Base-by-base conservation (phyloP, 2,329 filamentous ascomycete species). In the Cytospora piceae region DNA sequence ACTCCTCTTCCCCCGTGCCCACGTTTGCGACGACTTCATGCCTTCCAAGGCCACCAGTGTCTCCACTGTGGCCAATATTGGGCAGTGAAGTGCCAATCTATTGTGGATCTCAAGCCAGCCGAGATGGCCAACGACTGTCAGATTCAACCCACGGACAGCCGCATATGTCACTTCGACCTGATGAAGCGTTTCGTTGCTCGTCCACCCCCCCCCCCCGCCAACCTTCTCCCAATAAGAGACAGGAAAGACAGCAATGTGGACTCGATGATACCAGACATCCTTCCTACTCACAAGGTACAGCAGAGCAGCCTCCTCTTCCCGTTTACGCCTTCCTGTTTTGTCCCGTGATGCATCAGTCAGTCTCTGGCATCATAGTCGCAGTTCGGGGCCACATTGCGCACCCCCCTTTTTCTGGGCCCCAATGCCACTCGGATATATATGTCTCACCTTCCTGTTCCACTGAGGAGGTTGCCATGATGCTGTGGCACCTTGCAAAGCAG, bases 371-470 rank as follows among this genome's bases (percentile, higher is more conserved):
- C 39, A 17, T 7, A 20, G 11, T 9, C 42, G 8, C 42, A 46
- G 37, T 22, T 22, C 42, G 20, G 20, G 46, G 1, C n/a, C n/a
- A 49, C 9, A 8, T 49, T 6, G 39, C 39, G 17, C 39, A 2
- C 20, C 11, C 2, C 34, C 34, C 9, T 37, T 11, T 3, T 14
- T 2, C 42, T n/a, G 3, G 42, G 20, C 7, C 42, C 46, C n/a
- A 6, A 49, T 22, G 46, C 46, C 46, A 24, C 46, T 49, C 46
- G n/a, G 20, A 22, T 49, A n/a, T 20, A 29, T 20, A 42, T 62
- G 65, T 67, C 62, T 65, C 58, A 64, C 34, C 56, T 51, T 4
- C 24, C n/a, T 65, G 65, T 67, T 32, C 54, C 46, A 67, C 65
- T n/a, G 37, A 52, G 31, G 39, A 22, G 12, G 37, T 20, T 37